Base-by-base conservation (phyloP, 371 early-diverging fungal species). In the Mucor mucedo region DNA sequence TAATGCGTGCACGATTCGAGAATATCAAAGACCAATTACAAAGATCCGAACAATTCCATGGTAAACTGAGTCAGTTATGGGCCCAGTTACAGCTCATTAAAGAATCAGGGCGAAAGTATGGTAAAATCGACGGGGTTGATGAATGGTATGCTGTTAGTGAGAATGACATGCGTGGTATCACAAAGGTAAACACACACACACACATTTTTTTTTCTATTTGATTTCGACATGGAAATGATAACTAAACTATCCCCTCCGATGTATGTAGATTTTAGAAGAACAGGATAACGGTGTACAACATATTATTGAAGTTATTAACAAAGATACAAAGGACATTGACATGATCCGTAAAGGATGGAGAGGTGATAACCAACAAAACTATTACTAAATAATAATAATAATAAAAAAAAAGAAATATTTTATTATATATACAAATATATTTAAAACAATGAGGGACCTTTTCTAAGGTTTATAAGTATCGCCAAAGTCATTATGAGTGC, bases 51-150 rank as follows among this genome's bases (percentile, higher is more conserved):
- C 87, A 90, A 63, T 91, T 93, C 71, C 84, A 91, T 58, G 92
- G 92, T 50, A 84, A 91, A 67, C 66, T 94, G 28, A 88, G 89
- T 55, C 94, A 94, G 61, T 79, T 94, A 14, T 90, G 91, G 88
- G 92, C 92, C 14, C 87, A 89, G 52, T 69, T 91, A 38, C 92
- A 92, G 50, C 75, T 88, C 62, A 80, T 91, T 28, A 92, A 93
- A 64, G 93, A 93, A 49, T 83, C 88, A 27, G 83, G 84, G 58
- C 60, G 87, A 55, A 75, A 83, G 21, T 78, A 81, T 54, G 78
- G 75, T 28, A 73, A 71, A 14, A 60, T 73, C 33, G 74, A 69
- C 47, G 72, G 72, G 38, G 72, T 71, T 10, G 69, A 70, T 33
- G 73, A 72, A 9, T 82, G 82, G 73, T 70, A 75, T 16, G 53